Base-by-base conservation (phyloP, 192 early-diverging fungal genomes). In the Allomyces arbusculus region DNA sequence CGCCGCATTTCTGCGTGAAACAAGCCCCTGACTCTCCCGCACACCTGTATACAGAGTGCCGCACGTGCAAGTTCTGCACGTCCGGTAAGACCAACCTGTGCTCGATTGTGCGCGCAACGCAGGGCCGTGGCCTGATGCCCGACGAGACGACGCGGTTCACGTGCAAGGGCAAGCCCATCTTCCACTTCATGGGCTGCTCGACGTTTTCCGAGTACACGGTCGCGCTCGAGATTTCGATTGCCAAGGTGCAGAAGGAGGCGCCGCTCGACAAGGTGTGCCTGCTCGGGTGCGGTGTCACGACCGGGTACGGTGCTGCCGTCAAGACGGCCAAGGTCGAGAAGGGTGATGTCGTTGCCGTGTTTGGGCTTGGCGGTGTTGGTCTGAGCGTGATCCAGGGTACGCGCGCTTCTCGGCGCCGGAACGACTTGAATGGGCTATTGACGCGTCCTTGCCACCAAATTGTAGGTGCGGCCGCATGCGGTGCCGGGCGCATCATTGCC, bases 141-240 rank as follows among this genome's bases (percentile, higher is more conserved):
- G 95, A 98, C 69, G 80, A 82, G 43, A 94, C 91, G 4, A 82
- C 85, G 16, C 84, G 95, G 44, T 98, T 98, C 74, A 84, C 89
- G 43, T 91, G 90, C 84, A 87, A 87, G 58, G 93, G 91, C 26
- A 76, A 95, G 77, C 69, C 68, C 4, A 86, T 95, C 63, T 92
- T 84, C 77, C 95, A 98, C 74, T 98, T 92, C 76, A 98, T 98
- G 95, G 89, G 89, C 19, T 86, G 83, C 61, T 93, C 91, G 19
- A 97, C 94, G 3, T 97, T 97, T 72, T 85, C 84, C 68, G 90
- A 97, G 76, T 97, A 97, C 84, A 91, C 91, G 74, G 94, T 97
- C 20, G 87, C 84, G 25, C 76, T 80, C 63, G 95, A 93, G 72
- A 91, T 98, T 65, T 91, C 92, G 5, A 75, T 92, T 63, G 95